Conservation (phyloP, 1,284 basidiomycete species). For the Cutaneotrichosporon cavernicola region DNA sequence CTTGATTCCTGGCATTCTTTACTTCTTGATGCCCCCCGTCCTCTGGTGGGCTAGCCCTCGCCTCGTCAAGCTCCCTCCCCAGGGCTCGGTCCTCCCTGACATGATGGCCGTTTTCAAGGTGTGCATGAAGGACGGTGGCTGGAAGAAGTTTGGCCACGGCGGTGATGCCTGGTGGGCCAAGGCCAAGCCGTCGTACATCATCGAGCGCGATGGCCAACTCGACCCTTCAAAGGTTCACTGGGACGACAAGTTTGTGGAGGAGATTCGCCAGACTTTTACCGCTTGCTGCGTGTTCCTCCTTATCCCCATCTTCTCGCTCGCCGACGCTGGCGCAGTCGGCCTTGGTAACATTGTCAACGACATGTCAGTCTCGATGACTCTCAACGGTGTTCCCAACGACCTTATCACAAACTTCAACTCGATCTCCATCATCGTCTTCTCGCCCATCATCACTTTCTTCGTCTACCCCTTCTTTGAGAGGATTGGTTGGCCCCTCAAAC, state of each 20-base stretch:
- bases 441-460: slow-evolving; percentile 54
- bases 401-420: slow-evolving; percentile 56
- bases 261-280: slow-evolving; percentile 54
- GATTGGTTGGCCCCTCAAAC: slow-evolving; percentile 44
- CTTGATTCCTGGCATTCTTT: slow-evolving; percentile 56
- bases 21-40: slow-evolving; percentile 38
- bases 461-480: slow-evolving; percentile 54
- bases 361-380: slow-evolving; percentile 53
- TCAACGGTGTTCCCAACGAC: slow-evolving; percentile 56
- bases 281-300: slow-evolving; percentile 56
- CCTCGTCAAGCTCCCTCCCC: slow-evolving; percentile 52
- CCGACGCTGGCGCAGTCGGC: slow-evolving; percentile 35
- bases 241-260: slow-evolving; percentile 57
- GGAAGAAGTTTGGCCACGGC: slow-evolving; percentile 23
- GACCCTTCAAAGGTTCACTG: slow-evolving; percentile 52
- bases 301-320: slow-evolving; percentile 56
- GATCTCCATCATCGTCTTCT: slow-evolving; percentile 53
- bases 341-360: slow-evolving; percentile 47
- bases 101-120: slow-evolving; percentile 49
- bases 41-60: slow-evolving; percentile 16
- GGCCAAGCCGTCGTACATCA: slow-evolving; percentile 53
- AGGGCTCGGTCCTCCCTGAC: slow-evolving; percentile 55
- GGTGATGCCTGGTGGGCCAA: slow-evolving; percentile 54
- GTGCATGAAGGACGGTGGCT: slow-evolving; percentile 30
- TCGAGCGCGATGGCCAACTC: slow-evolving; percentile 35